Evolutionary conservation across 306 rosid genomes (phyloP).

Genomic region (Adenanthera pavonina): DNA sequence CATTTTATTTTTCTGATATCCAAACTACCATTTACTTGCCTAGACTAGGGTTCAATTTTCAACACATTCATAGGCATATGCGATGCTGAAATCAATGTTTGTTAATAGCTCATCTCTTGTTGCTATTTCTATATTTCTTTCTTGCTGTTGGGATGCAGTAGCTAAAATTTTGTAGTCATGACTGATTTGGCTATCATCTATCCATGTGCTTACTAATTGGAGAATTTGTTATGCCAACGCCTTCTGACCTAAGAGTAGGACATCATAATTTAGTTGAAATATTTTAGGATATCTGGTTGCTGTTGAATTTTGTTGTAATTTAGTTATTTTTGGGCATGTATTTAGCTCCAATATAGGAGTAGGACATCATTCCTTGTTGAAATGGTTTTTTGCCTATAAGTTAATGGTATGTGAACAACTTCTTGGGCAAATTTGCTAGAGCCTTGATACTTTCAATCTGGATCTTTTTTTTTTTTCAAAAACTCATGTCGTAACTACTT

Average conservation of each 20-base stretch:
- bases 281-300: background rate
- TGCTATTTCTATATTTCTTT: background rate
- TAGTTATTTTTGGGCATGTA: background rate
- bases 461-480: background rate
- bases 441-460: background rate
- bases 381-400: conserved; percentile 2
- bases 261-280: background rate
- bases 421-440: background rate
- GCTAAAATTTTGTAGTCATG: background rate
- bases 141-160: background rate
- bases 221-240: background rate
- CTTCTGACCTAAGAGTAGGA: background rate
- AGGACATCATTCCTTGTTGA: background rate
- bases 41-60: background rate
- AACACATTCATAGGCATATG: background rate
- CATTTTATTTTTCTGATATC: background rate
- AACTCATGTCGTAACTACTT: background rate
- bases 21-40: background rate
- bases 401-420: background rate
- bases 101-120: background rate
- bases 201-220: background rate
- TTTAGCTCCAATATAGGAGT: background rate
- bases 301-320: background rate
- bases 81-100: background rate
- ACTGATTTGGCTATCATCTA: background rate